Conservation (phyloP, 2,329 filamentous ascomycete genomes). For the Phialocephala sp. region DNA sequence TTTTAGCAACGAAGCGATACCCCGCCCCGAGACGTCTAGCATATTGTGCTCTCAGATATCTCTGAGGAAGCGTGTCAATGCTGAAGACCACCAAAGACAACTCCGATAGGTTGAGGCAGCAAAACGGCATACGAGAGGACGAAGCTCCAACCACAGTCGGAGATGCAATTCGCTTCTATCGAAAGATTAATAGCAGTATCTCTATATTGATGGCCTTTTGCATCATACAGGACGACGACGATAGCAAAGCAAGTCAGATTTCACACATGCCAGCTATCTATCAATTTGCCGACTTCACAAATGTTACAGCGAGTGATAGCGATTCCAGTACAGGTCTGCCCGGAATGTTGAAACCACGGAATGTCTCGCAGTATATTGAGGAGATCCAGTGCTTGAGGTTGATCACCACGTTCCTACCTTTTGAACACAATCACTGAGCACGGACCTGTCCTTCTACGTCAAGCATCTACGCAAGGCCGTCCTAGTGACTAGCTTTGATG, state of each 20-base stretch:
- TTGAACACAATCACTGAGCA: neutral
- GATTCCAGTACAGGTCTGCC: neutral
- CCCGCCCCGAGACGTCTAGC: neutral
- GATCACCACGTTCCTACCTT: neutral
- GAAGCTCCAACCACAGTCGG: no score
- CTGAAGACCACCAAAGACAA: conserved; percentile 5
- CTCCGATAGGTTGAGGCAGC: neutral
- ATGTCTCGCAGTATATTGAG: neutral
- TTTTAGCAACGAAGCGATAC: neutral
- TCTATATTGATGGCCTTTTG: neutral
- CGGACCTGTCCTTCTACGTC: neutral
- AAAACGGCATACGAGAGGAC: neutral
- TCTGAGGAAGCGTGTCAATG: conserved; percentile 1
- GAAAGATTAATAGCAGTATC: neutral
- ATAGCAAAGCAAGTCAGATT: conserved; percentile 5
- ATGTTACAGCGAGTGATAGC: neutral
- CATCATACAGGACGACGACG: conserved; percentile 2
- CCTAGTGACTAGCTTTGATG: neutral
- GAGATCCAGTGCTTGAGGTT: neutral
- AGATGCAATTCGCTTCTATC: conserved; percentile 6
- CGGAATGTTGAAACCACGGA: neutral
- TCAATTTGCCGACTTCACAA: conserved; percentile 5
- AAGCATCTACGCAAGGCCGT: neutral
- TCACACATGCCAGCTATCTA: neutral
- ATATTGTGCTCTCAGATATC: neutral